Evolutionary conservation across 768 basidiomycete species (phyloP), one percentile per base, ranked within the genome.

Genomic region (Podaxis sp.): DNA sequence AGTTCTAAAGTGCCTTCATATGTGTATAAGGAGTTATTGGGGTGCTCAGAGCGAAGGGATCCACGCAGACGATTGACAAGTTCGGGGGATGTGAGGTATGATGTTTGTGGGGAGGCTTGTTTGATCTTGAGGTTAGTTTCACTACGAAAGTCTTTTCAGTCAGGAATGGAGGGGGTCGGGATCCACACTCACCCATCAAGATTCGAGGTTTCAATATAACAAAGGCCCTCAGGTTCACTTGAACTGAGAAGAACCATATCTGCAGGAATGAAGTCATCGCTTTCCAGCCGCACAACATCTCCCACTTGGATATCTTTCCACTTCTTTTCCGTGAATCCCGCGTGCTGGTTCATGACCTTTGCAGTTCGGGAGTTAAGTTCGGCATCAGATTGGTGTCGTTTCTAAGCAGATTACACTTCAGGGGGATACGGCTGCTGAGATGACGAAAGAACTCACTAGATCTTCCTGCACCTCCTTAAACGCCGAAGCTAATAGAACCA

Each of bases 81-180:
- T 6, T 85, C 75, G 0, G 96, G 95, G 2, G 92, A 85, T 4
- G 89, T 94, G 48, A 98, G 82, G 4, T 82, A 69, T 0, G 91
- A 77, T 1, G 95, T 98, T 38, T 93, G 87, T 1, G 92, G 79
- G 2, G 92, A 92, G 0, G 93, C 93, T 76, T 99, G 95, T 72
- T 99, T 99, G 76, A 99, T 99, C 80, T 99, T 99, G 68, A 99
- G 83, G 71, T 99, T 99, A 3, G 97, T 99, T 79, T 99, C 97
- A 26, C 95, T 95, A 68, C 22, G 52, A n/a, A 13, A 5, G 40
- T 52, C 57, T 46, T 44, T 52, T 52, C 61, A 46, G 56, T 51
- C 64, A 52, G 39, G 57, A 56, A 52, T 54, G 9, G 39, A 33
- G 40, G 33, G 28, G 36, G 24, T 4, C 11, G 17, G 24, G 54